Percentiles rank a stretch among this genome's conserved stretches.
These are phyloP conservation scores for Stentor coeruleus DNA, from an alignment of 73 alveolate genomes.

Conservation along the genomic window DNA sequence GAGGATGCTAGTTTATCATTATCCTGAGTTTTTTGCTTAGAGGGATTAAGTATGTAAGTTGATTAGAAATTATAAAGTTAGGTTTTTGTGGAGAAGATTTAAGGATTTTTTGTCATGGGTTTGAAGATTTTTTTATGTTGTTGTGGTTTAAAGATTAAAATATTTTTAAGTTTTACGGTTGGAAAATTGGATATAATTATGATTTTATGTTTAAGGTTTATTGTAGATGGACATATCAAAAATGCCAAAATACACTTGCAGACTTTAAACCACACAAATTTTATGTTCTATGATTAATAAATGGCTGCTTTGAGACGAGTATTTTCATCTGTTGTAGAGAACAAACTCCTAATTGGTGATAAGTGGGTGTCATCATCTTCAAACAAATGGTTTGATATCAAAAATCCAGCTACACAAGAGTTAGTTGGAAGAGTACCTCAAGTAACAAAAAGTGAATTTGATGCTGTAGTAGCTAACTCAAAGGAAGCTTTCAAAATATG, in stretches of 20 bases:
- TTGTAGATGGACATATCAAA: background rate
- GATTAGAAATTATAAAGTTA: too few relatives aligned
- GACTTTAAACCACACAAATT: background rate
- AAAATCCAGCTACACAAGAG: constrained; percentile 77
- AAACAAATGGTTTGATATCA: constrained; percentile 47
- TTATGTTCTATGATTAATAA: background rate
- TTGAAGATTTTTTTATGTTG: too few relatives aligned
- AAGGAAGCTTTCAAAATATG: constrained; percentile 74
- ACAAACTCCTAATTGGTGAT: constrained; percentile 61
- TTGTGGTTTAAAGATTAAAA: too few relatives aligned
- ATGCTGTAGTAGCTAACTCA: constrained; percentile 67
- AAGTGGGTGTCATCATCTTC: constrained; percentile 65
- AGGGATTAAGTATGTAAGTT: too few relatives aligned
- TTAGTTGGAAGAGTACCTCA: constrained; percentile 61
- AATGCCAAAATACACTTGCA: background rate
- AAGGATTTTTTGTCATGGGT: too few relatives aligned
- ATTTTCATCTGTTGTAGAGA: constrained; percentile 23
- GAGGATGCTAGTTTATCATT: constrained; percentile 83
- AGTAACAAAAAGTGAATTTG: constrained; percentile 67
- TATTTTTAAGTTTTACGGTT: too few relatives aligned
- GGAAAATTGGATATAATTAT: too few relatives aligned
- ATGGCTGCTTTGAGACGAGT: constrained; percentile 8
- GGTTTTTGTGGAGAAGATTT: too few relatives aligned
- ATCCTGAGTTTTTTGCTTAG: constrained; percentile 80
- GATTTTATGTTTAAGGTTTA: too few relatives aligned